Base-by-base conservation (phyloP, 2,329 filamentous ascomycete species). In the Aureobasidium lini region DNA sequence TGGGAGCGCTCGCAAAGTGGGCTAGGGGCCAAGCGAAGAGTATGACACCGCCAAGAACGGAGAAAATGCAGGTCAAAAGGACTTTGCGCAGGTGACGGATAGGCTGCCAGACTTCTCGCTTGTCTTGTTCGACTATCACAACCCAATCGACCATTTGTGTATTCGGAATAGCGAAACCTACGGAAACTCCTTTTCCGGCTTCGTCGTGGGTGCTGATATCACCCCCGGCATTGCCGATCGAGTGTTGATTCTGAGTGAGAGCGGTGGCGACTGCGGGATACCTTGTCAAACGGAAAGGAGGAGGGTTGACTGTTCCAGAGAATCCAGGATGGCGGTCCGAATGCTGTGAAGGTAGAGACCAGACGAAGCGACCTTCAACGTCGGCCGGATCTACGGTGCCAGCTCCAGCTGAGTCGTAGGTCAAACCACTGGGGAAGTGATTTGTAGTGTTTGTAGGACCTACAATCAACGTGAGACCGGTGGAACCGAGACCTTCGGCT, bases 21-120 rank as follows among this genome's bases (percentile, higher is more conserved):
- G 91, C 90, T 39, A 91, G 84, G 0, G 91, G 90, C 39, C 92
- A 81, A 2, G 90, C 80, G 1, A 95, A 70, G 8, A 95, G 62
- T 3, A 91, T 70, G 54, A 95, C 82, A 4, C 87, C 78, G 0
- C 65, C 91, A 11, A 86, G 81, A 0, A 90, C 93, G 1, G 88
- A 89, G 69, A 96, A 95, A 0, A 95, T 88, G 62, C 90, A 95
- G 5, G 84, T 89, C 2, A 96, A 73, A 1, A 96, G 81, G 53
- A 96, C 89, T 49, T 87, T 85, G 18, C 89, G 84, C n/a, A 96
- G 77, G 18, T 84, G 85, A 31, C 78, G 74, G 60, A 96, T 91
- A 0, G 91, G 88, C 7, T 79, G 77, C 74, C 88, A 91, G 0
- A 91, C 89, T 72, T 96, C 91, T 23, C 71, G 71, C 63, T 84